phyloP scores from a whole-genome alignment of 2,329 filamentous ascomycete genomes.

The Penicillium sp. region DNA sequence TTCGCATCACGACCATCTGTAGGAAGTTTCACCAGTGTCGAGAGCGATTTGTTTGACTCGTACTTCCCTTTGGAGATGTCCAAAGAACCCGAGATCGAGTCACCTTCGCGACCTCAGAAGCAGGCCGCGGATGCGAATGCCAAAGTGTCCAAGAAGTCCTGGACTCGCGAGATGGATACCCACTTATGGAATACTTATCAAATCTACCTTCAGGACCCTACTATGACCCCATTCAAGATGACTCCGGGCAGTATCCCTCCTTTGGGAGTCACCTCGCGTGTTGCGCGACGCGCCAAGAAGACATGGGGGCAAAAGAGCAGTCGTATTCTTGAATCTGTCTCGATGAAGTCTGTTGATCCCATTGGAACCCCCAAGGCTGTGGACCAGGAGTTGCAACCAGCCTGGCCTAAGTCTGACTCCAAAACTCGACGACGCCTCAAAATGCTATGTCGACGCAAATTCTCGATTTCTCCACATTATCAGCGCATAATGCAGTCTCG shows the following conservation, averaged over 20 bases:
- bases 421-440: constrained; percentile 59
- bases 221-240: constrained; percentile 66
- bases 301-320: constrained; percentile 55
- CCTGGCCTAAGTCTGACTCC: constrained; percentile 58
- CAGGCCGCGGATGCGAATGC: constrained; percentile 22
- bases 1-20: constrained; percentile 56
- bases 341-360: constrained; percentile 27
- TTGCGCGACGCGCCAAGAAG: constrained; percentile 60
- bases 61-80: constrained; percentile 48
- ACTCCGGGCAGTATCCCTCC: constrained; percentile 62
- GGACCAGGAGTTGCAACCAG: constrained; percentile 31
- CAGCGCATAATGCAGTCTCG: constrained; percentile 60
- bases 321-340: constrained; percentile 22
- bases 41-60: constrained; percentile 58
- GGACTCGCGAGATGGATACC: constrained; percentile 63
- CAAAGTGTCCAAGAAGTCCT: constrained; percentile 35
- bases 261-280: constrained; percentile 62
- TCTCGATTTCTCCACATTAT: constrained; percentile 62
- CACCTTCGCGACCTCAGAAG: constrained; percentile 35
- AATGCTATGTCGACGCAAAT: constrained; percentile 59
- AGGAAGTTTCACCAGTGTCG: constrained; percentile 60
- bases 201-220: constrained; percentile 63
- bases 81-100: constrained; percentile 39
- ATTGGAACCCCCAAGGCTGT: constrained; percentile 49
- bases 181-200: constrained; percentile 67